Percentiles rank a stretch among this genome's conserved stretches.
Evolutionary conservation across 805 yeast species (phyloP).

Genomic region (Candida pseudoglaebosa): DNA sequence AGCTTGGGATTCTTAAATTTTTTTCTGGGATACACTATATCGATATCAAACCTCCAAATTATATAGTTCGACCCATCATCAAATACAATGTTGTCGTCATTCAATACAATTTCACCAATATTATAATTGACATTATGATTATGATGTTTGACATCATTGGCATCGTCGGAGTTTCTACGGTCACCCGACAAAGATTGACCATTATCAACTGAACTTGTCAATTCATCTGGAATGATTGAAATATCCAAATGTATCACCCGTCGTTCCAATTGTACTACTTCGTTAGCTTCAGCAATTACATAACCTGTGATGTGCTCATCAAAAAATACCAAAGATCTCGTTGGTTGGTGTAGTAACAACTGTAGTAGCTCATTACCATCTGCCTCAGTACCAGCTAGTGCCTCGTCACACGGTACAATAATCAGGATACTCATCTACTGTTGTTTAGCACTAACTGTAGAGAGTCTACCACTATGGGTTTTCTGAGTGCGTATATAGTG

Average conservation of each 20-base stretch:
- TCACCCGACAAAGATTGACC: too few relatives aligned
- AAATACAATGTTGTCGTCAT: slow-evolving; percentile 12
- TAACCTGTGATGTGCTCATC: slow-evolving; percentile 30
- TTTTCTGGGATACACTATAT: slow-evolving; percentile 28
- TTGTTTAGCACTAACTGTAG: neutral
- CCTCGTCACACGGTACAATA: slow-evolving; percentile 7
- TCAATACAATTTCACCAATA: slow-evolving; percentile 6
- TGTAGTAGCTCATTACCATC: neutral
- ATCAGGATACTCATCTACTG: slow-evolving; percentile 8
- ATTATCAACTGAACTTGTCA: slow-evolving; percentile 8
- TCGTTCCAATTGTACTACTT: slow-evolving; percentile 5
- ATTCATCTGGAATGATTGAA: slow-evolving; percentile 17
- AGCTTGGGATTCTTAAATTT: slow-evolving; percentile 25
- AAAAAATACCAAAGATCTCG: slow-evolving; percentile 16
- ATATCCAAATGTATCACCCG: slow-evolving; percentile 15
- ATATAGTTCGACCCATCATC: slow-evolving; percentile 8
- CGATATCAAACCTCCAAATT: slow-evolving; percentile 28
- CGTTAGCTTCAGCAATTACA: slow-evolving; percentile 14
- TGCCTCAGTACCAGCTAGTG: slow-evolving; percentile 1
- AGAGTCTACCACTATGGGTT: too few relatives aligned
- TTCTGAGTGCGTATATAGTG: neutral
- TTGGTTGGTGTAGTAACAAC: neutral
- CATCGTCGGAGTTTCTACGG: too few relatives aligned
- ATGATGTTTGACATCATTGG: neutral
- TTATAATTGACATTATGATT: slow-evolving; percentile 4